A percentile compares a stretch with the other conserved stretches of the same genome.
Evolutionary conservation across 2,329 filamentous ascomycete genomes (phyloP).

Genomic region (Microdochium nivale): DNA sequence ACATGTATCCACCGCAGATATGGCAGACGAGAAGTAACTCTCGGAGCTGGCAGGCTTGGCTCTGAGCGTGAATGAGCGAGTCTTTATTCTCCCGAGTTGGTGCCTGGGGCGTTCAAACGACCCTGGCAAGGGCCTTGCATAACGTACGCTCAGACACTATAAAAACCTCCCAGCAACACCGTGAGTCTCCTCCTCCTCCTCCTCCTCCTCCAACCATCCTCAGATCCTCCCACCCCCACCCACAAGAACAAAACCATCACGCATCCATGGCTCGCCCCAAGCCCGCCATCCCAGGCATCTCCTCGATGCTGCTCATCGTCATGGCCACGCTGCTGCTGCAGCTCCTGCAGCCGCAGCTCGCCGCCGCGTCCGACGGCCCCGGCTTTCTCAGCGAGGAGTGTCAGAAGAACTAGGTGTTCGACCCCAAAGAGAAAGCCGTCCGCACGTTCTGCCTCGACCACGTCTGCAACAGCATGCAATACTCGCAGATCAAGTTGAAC

Average conservation of each 20-base stretch:
- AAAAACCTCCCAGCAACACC: not conserved
- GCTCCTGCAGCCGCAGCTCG: too few species aligned
- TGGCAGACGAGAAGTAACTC: too few species aligned
- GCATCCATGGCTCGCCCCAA: not conserved
- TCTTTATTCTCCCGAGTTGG: too few species aligned
- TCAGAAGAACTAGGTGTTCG: constrained; percentile 4
- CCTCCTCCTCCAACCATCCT: not conserved
- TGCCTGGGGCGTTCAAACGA: too few species aligned
- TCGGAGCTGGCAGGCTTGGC: too few species aligned
- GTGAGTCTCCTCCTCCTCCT: not conserved
- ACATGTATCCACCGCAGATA: too few species aligned
- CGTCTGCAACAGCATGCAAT: constrained; percentile 3
- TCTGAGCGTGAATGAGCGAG: too few species aligned
- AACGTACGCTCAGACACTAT: not conserved
- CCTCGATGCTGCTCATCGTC: not conserved
- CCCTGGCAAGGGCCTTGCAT: too few species aligned
- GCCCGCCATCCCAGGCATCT: not conserved
- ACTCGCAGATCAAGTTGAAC: constrained; percentile 1
- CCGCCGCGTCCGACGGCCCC: not conserved
- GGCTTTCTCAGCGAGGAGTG: constrained; percentile 4
- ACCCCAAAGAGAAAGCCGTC: not conserved
- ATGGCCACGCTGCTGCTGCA: not conserved
- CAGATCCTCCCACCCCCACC: not conserved
- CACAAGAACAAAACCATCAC: not conserved
- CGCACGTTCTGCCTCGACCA: constrained; percentile 4